Evolutionary conservation across 2,329 filamentous ascomycete genomes (phyloP), one percentile per base, ranked within the genome.

Genomic region (Botrytis fragariae): DNA sequence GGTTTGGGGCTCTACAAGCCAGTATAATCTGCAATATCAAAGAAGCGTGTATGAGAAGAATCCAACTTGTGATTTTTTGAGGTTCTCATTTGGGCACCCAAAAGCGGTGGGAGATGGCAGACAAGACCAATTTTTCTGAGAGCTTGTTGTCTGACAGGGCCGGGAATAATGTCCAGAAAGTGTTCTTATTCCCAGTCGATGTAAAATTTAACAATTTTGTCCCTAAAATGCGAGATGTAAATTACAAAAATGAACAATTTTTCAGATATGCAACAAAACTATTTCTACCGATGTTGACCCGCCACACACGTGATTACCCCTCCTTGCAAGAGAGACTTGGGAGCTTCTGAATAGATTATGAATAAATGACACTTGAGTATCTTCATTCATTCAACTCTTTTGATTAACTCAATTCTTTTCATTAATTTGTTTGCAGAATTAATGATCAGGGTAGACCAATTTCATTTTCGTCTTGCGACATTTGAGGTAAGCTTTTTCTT

Each of bases 1-100:
- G 73, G 72, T 74, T 72, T 77, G 76, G 39, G 12, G 37, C 65
- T 37, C 20, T 57, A 62, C 25, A 39, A 63, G 14, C 18, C 22
- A 39, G 42, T n/a, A 42, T 22, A 44, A 63, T 22, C 14, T 22
- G 37, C 37, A 20, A 45, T 44, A 44, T 32, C 8, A 63, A 44
- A 62, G n/a, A 61, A 63, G 39, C n/a, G 39, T 22, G 61, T 29
- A 29, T 9, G 9, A 32, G n/a, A 22, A 64, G 39, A 45, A 32
- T 64, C n/a, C 37, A 25, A 69, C 48, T 42, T 69, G 65, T 57
- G 51, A 69, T 69, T 69, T 69, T 68, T 69, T 10, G 48, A 57
- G 22, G 45, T 57, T 57, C 64, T 68, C 48, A 16, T 54, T 68
- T 68, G 16, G 65, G 65, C 16, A 7, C 22, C 29, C 5, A 57